Evolutionary conservation across 176 grass and related monocot genomes (phyloP).

Genomic region (Chrysopogon serrulatus): DNA sequence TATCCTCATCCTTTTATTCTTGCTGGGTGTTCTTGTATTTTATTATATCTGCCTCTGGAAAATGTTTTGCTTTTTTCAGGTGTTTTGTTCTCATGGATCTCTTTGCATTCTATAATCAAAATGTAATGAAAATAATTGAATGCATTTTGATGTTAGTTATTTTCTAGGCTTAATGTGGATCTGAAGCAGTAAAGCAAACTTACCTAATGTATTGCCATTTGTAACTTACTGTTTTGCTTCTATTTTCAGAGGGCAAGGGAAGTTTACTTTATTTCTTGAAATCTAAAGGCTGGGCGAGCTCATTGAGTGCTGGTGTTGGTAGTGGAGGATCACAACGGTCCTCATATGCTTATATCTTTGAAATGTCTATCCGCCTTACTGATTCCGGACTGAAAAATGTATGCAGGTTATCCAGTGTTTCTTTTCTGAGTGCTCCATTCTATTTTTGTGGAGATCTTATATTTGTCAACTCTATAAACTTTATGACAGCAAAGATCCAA

Average conservation of each 20-base stretch:
- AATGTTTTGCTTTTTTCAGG: background rate
- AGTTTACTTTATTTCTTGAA: slow-evolving; percentile 94
- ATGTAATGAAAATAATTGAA: background rate
- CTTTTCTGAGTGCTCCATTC: background rate
- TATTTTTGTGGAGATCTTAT: background rate
- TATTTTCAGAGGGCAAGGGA: slow-evolving; percentile 90
- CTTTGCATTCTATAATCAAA: slow-evolving; percentile 7
- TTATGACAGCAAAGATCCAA: background rate
- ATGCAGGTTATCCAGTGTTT: slow-evolving; percentile 25
- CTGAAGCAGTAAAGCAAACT: background rate
- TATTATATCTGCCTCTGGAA: background rate
- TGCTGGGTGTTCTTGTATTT: background rate
- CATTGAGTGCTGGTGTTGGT: slow-evolving; percentile 81
- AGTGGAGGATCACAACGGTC: slow-evolving; percentile 68
- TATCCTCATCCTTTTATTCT: background rate
- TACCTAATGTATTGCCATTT: background rate
- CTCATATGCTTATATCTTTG: slow-evolving; percentile 82
- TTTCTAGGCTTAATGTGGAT: slow-evolving; percentile 11
- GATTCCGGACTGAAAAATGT: slow-evolving; percentile 93
- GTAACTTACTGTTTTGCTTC: slow-evolving; percentile 21
- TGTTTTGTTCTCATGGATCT: background rate
- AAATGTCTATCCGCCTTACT: slow-evolving; percentile 68
- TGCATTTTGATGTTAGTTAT: background rate
- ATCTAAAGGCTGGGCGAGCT: slow-evolving; percentile 75
- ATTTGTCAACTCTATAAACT: background rate